phyloP scores from a whole-genome alignment of 495 filamentous ascomycete genomes.

The Daldinia vernicosa region DNA sequence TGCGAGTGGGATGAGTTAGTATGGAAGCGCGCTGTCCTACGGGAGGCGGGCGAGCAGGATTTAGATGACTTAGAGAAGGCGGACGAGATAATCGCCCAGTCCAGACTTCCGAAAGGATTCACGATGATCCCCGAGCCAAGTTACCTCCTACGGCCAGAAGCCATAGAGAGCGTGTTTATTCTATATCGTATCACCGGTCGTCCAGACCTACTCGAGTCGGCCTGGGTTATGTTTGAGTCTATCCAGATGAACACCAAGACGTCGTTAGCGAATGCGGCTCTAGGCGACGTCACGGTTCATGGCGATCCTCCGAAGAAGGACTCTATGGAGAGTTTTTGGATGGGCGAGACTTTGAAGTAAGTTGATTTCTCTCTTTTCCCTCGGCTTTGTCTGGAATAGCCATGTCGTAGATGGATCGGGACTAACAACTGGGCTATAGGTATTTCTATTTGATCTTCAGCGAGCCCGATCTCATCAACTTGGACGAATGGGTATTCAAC shows the following conservation, averaged over 20 bases:
- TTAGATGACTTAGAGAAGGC: slow-evolving; percentile 26
- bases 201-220: slow-evolving; percentile 59
- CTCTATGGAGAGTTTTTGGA: slow-evolving; percentile 62
- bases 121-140: slow-evolving; percentile 61
- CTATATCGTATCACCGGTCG: slow-evolving; percentile 72
- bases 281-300: slow-evolving; percentile 53
- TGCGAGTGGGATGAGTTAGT: slow-evolving; percentile 50
- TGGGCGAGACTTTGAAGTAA: slow-evolving; percentile 74
- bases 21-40: slow-evolving; percentile 32
- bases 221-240: slow-evolving; percentile 67
- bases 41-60: slow-evolving; percentile 21
- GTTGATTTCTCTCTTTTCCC: neutral
- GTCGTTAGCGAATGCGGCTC: slow-evolving; percentile 59
- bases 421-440: slow-evolving; percentile 16
- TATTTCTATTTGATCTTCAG: slow-evolving; percentile 87
- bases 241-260: slow-evolving; percentile 61
- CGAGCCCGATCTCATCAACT: slow-evolving; percentile 70
- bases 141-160: slow-evolving; percentile 79
- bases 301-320: slow-evolving; percentile 47
- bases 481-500: slow-evolving; percentile 65
- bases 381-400: neutral
- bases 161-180: slow-evolving; percentile 74
- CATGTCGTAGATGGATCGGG: neutral
- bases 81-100: slow-evolving; percentile 58
- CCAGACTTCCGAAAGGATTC: slow-evolving; percentile 71